phyloP scores from a whole-genome alignment of 75 land plant genomes.

The Sequoia sempervirens region DNA sequence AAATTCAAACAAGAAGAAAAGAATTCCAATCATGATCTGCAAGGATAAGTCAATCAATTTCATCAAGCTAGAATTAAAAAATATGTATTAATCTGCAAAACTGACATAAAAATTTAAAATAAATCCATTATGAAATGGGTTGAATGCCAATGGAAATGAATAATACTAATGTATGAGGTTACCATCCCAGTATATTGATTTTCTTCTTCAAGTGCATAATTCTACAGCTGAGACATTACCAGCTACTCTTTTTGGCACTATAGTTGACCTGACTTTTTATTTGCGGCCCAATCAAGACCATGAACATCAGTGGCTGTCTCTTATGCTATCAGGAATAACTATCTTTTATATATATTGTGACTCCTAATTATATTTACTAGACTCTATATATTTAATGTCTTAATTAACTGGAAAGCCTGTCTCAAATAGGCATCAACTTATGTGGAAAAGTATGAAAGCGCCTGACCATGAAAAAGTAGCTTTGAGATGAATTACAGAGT shows the following conservation, averaged over 20 bases:
- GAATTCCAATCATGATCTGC: slow-evolving; percentile 99
- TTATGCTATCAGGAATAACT: background rate
- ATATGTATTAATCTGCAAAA: background rate
- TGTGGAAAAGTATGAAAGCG: too few relatives aligned
- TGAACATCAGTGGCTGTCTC: background rate
- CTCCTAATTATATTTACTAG: background rate
- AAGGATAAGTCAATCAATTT: background rate
- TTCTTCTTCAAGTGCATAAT: background rate
- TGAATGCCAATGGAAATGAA: background rate
- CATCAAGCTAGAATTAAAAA: background rate
- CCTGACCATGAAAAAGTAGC: too few relatives aligned
- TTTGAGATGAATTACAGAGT: too few relatives aligned
- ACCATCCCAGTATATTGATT: background rate
- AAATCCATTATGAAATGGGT: background rate
- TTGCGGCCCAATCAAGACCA: background rate
- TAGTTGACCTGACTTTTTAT: too few relatives aligned
- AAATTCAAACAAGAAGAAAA: slow-evolving; percentile 96
- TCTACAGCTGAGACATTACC: background rate
- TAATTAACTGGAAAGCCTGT: too few relatives aligned
- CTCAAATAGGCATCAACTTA: too few relatives aligned
- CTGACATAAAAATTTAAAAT: background rate
- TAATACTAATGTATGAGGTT: background rate
- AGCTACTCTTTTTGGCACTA: background rate
- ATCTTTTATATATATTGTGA: too few relatives aligned
- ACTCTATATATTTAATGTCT: too few relatives aligned